Evolutionary conservation across 495 filamentous ascomycete genomes (phyloP), one percentile per base, ranked within the genome.

Genomic region (Lineolata rhizophorae): DNA sequence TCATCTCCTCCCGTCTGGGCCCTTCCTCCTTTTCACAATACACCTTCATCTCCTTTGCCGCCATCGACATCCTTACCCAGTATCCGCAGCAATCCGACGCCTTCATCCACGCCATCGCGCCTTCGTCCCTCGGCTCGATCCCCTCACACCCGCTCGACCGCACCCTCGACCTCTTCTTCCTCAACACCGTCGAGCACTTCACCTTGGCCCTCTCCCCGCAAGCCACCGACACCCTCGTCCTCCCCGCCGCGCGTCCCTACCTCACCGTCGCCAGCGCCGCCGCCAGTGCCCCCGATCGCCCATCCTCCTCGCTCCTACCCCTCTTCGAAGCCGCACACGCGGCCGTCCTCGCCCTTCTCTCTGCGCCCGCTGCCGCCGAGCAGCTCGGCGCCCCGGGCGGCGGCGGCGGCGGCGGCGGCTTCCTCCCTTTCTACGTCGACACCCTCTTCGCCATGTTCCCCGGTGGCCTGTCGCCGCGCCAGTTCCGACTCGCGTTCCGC

Each of bases 291-390:
- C 51, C 65, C 38, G 58, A 30, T 16, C n/a, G n/a, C n/a, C 22
- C 22, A 6, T 6, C 22, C 6, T n/a, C 22, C 22, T n/a, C 6
- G 6, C 8, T 84, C 27, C 48, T 64, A 30, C 34, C 52, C 39
- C 75, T 90, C 3, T 94, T 94, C 44, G 87, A 97, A 55, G 70
- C 87, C 1, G 83, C 85, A 5, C 90, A 97, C 54, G 78, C 73
- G 39, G 64, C 84, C 29, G 70, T 81, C 42, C 72, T 97, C 12
- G 68, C 85, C 18, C 69, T 79, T 3, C 64, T 95, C 22, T 74
- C 83, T 2, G 72, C 79, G 20, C 76, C 84, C 1, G 64, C 72
- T 33, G 85, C 78, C 39, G 64, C 72, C 10, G 55, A 65, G 6
- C 22, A 6, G 6, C 52, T 93, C 24, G 69, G 80, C 19, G 64